phyloP scores from a whole-genome alignment of 257 asterid species.

The Craterostigma plantagineum region DNA sequence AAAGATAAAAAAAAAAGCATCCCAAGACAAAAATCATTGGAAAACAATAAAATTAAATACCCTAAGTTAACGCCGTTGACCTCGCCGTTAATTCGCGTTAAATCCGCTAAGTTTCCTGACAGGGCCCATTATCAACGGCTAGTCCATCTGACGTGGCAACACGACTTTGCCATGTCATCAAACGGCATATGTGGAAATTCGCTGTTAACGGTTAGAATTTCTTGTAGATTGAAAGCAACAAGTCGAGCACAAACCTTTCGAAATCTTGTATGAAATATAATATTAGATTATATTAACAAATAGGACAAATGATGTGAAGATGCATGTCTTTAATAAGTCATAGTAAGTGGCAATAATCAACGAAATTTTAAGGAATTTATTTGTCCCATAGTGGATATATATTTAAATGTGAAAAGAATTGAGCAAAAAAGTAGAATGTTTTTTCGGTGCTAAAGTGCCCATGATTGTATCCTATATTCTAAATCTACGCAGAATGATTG shows the following conservation, averaged over 20 bases:
- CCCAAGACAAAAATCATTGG: no score
- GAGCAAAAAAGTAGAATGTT: background rate
- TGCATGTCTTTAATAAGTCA: no score
- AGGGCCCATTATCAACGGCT: conserved; percentile 21
- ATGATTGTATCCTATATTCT: conserved; percentile 11
- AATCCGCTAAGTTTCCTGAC: conserved; percentile 10
- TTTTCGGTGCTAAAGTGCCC: conserved; percentile 17
- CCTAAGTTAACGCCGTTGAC: conserved; percentile 28
- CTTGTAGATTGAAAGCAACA: no score
- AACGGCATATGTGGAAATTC: background rate
- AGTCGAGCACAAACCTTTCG: background rate
- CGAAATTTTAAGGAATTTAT: no score
- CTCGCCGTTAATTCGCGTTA: conserved; percentile 8
- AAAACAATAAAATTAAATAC: background rate
- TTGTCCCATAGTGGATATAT: background rate
- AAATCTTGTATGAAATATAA: no score
- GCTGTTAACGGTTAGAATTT: background rate
- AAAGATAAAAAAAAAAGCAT: no score
- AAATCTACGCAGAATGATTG: no score
- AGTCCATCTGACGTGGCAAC: conserved; percentile 20
- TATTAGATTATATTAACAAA: no score
- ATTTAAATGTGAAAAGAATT: background rate
- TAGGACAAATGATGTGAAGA: no score
- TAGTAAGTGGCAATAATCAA: no score
- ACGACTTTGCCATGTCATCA: conserved; percentile 9